These are phyloP conservation scores for Digitaria exilis DNA, from an alignment of 202 grass and related monocot genomes.

Conservation along the genomic window DNA sequence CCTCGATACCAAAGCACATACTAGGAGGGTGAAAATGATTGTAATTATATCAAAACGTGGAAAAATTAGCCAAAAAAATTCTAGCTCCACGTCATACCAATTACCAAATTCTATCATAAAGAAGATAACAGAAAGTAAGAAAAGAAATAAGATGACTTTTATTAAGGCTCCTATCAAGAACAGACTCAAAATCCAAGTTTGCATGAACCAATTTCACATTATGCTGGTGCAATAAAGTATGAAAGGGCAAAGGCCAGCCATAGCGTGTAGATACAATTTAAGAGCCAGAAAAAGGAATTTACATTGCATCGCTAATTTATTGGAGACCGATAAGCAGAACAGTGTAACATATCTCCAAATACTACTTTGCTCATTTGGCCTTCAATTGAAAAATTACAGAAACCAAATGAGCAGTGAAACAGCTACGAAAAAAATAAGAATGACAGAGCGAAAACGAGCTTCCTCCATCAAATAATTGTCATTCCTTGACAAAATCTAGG, in stretches of 20 bases:
- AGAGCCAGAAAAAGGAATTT: slow-evolving; percentile 37
- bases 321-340: slow-evolving; percentile 46
- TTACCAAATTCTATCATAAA: background rate
- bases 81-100: background rate
- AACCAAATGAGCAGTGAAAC: slow-evolving; percentile 90
- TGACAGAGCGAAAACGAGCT: slow-evolving; percentile 52
- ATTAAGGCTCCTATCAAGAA: background rate
- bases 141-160: background rate
- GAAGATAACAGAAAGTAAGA: background rate
- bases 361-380: slow-evolving; percentile 78
- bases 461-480: slow-evolving; percentile 65
- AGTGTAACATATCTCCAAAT: slow-evolving; percentile 49
- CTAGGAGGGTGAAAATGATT: too few species aligned
- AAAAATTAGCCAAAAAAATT: background rate
- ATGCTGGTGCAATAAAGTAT: background rate
- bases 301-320: slow-evolving; percentile 61
- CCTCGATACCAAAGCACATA: background rate
- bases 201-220: background rate
- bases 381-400: slow-evolving; percentile 99
- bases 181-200: background rate
- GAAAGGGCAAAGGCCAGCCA: background rate
- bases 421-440: slow-evolving; percentile 55
- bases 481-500: slow-evolving; percentile 62
- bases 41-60: background rate
- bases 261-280: slow-evolving; percentile 1